Evolutionary conservation across 2,329 filamentous ascomycete species (phyloP), one percentile per base, ranked within the genome.

Genomic region (Ophiostoma angusticollis): DNA sequence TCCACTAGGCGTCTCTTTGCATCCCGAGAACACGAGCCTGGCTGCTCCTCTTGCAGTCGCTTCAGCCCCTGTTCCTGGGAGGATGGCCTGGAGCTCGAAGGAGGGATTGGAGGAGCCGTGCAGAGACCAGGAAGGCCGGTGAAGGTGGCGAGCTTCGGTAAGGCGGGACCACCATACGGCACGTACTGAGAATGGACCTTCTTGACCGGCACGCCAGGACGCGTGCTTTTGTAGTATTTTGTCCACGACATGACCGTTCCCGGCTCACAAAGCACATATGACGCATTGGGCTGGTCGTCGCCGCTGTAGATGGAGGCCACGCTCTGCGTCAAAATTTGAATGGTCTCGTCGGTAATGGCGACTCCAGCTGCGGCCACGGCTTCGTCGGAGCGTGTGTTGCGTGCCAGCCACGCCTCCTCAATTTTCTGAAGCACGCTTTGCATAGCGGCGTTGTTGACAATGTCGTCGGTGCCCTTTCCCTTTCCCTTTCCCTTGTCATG

Each of bases 211-310:
- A 7, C 11, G 13, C 19, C n/a, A n/a, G 23, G 6, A 14, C 13
- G n/a, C 9, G 17, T 7, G 21, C 28, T 25, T 19, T 37, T 39
- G 35, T 35, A 50, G 40, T 50, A 50, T 37, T 44, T 45, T n/a
- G 48, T 50, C 45, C 45, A 49, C 18, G 37, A n/a, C 24, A 34
- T 28, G 7, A 42, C 4, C 2, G 36, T 44, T 9, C 32, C 37
- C 1, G 42, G 40, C 14, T 30, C 11, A 8, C 27, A 41, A 16
- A 28, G 14, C n/a, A 31, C 18, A 3, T 25, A 34, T 11, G 23
- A 4, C 6, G 11, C 23, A 6, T 19, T 9, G 5, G 7, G 17
- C n/a, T 11, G 8, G 14, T 9, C 16, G 27, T 18, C 30, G 16
- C 29, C 27, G 24, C 22, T 14, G 19, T 5, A 12, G 23, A 13